Base-by-base conservation (phyloP, 345 rosid genomes). In the Sonneratia alba region DNA sequence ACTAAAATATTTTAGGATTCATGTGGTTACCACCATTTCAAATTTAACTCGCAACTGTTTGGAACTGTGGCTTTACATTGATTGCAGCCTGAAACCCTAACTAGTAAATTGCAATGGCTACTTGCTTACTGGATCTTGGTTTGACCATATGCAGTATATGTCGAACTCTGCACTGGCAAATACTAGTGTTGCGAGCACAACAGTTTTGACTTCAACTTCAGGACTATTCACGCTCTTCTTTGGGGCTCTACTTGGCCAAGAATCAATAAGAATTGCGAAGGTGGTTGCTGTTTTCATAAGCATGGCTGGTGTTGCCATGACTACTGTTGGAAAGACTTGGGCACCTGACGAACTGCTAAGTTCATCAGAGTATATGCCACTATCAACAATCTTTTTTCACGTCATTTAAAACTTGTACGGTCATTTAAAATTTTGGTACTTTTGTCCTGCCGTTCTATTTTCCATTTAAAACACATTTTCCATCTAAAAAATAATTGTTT, bases 291-390 rank as follows among this genome's bases (percentile, higher is more conserved):
- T 85, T 73, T 74, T 87, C 43, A 73, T 86, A 62, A 85, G 89
- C 85, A 85, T 88, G 86, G 77, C 83, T 69, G 91, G 93, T 73
- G 89, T 82, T 75, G 93, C 89, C 78, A 81, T 85, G 91, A 88
- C 91, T 55, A 84, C 89, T 0, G 73, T 81, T 70, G 91, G 91
- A 38, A 82, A 85, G 76, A 88, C 89, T 65, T 87, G 87, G 88
- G 88, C 88, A 37, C 61, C 79, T 0, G 88, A 87, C 66, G 91
- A 88, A 68, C 51, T 73, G 76, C 63, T 80, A 55, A 82, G 71
- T n/a, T 37, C 59, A 65, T 78, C 85, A 4, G 83, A 83, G 93
- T 88, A 72, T 81, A 62, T 47, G 49, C 45, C 11, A 36, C 40
- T 47, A 47, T 36, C 68, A 9, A 37, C 43, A 36, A 36, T 36